Evolutionary conservation across 139 green algal genomes (phyloP).

Genomic region (Haematococcus lacustris): DNA sequence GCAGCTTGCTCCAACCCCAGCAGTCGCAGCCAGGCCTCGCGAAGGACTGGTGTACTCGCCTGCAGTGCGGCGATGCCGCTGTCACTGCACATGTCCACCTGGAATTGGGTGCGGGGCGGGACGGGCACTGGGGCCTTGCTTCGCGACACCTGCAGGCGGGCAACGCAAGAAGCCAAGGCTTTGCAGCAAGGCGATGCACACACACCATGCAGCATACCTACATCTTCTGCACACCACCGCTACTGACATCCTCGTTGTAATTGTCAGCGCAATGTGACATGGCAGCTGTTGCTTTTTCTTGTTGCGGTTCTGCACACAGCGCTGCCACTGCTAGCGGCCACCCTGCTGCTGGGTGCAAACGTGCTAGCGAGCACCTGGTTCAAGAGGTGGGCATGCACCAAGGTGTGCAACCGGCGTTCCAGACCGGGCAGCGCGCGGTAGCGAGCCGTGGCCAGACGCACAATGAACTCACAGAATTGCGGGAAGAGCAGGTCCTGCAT

Average conservation of each 20-base stretch:
- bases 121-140: conserved; percentile 1
- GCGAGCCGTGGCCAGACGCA: conserved; percentile 35
- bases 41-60: not conserved
- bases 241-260: no score
- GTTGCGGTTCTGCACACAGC: no score
- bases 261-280: no score
- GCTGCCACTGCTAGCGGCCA: no score
- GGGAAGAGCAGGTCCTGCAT: conserved; percentile 40
- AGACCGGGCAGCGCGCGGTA: conserved; percentile 33
- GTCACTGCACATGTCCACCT: conserved; percentile 9
- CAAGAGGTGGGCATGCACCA: conserved; percentile 46
- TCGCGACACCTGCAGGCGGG: conserved; percentile 6
- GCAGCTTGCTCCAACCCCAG: no score
- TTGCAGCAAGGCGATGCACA: no score
- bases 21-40: not conserved
- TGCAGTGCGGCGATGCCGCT: conserved; percentile 2
- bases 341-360: no score
- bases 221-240: no score
- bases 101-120: conserved; percentile 1
- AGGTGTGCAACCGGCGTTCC: conserved; percentile 40
- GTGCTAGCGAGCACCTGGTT: conserved; percentile 19
- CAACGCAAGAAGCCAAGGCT: no score
- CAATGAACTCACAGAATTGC: conserved; percentile 46
- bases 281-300: no score
- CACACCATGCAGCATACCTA: no score